Evolutionary conservation across 768 basidiomycete species (phyloP), one percentile per base, ranked within the genome.

Genomic region (Macrolepiota fuliginosa): DNA sequence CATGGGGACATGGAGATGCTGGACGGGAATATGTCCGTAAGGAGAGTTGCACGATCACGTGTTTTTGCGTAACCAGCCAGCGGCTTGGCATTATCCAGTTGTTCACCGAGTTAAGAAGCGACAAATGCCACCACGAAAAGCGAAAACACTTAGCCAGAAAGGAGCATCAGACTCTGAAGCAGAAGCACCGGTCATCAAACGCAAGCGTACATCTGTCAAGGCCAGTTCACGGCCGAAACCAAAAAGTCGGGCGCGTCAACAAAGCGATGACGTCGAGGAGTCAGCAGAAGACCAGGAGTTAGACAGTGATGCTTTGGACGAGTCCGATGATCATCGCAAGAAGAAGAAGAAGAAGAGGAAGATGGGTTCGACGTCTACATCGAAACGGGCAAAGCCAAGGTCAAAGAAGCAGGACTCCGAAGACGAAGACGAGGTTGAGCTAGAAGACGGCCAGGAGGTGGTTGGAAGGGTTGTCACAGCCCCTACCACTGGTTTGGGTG

Each of bases 401-500:
- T 32, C 45, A 7, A 62, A 47, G 32, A 40, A 60, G 64, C 70
- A 68, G 57, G 70, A 67, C 2, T 73, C 72, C 15, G 77, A 78
- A 12, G 76, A 80, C 11, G 77, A 77, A 15, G 77, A 77, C 1
- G 76, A 80, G 2, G 62, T 75, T 22, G 81, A 82, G 2, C 70
- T 89, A 59, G 77, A 80, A 55, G 86, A 90, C 4, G 88, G 89
- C 0, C 85, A 89, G 66, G 81, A 87, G 69, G 70, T 92, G 9
- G 88, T 91, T 0, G 94, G 94, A 0, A 77, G 74, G 11, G 88
- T 96, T 11, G 85, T 95, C 12, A 78, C 91, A 62, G 94, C 93
- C 12, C 93, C 93, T 0, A 92, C 80, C 66, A 86, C 86, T 0
- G 94, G 94, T n/a, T 82, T 82, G 75, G 91, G 92, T 90, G 58